phyloP scores from a whole-genome alignment of 371 early-diverging fungal species.

The Rhizopus microsporus region DNA sequence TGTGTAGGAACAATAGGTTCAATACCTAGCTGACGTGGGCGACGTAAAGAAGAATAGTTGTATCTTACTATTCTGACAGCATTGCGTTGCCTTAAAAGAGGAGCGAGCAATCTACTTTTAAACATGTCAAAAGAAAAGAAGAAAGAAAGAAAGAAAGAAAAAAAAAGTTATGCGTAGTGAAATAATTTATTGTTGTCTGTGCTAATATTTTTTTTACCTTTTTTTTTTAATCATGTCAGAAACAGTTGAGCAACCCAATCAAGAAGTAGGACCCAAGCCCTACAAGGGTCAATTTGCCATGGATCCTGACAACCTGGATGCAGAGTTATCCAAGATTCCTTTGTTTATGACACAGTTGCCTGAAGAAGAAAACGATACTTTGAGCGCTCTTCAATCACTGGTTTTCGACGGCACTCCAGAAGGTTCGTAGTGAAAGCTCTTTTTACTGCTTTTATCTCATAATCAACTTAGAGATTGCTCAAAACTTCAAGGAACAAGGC shows the following conservation, averaged over 20 bases:
- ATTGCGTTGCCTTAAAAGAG: not conserved
- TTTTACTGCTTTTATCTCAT: not conserved
- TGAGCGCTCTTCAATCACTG: conserved; percentile 86
- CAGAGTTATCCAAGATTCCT: conserved; percentile 77
- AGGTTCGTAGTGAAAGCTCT: conserved; percentile 48
- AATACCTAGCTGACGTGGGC: conserved; percentile 20
- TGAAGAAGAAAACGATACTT: conserved; percentile 76
- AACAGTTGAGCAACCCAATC: conserved; percentile 4
- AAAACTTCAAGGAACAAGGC: conserved; percentile 94
- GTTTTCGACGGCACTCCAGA: conserved; percentile 94
- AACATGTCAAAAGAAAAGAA: not conserved
- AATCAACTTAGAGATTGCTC: conserved; percentile 76
- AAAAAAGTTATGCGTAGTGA: not conserved
- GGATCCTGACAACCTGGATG: conserved; percentile 54
- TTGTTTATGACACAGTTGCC: conserved; percentile 89
- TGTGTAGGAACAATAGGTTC: not conserved
- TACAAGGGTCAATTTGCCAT: conserved; percentile 35
- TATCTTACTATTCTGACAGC: conserved; percentile 1
- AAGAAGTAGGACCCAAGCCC: conserved; percentile 29
- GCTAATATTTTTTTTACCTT: not conserved
- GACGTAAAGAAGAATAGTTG: conserved; percentile 24
- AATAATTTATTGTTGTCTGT: not conserved
- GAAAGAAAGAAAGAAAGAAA: not conserved
- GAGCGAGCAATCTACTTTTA: not conserved
- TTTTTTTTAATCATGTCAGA: conserved; percentile 3